Evolutionary conservation across 2,329 filamentous ascomycete genomes (phyloP).

Genomic region (Cordyceps cateniannulata): DNA sequence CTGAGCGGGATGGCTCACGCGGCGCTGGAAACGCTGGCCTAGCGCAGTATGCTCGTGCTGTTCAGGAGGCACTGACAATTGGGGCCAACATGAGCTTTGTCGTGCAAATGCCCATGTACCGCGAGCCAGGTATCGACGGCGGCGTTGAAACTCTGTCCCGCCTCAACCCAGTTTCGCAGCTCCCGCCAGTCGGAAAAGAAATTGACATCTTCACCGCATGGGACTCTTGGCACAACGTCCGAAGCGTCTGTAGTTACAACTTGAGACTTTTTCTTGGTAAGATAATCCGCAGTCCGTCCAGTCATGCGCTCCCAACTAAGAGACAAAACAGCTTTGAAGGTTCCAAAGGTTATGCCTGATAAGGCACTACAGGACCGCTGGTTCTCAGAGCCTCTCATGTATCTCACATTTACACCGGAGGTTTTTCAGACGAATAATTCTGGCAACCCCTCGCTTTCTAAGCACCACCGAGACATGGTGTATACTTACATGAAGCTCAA

Average conservation of each 20-base stretch:
- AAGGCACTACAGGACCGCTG: slow-evolving; percentile 57
- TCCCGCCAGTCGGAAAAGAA: slow-evolving; percentile 21
- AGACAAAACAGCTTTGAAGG: slow-evolving; percentile 40
- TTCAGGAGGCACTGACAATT: slow-evolving; percentile 71
- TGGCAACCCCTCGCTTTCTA: slow-evolving; percentile 56
- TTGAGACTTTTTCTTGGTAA: slow-evolving; percentile 76
- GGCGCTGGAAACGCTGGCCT: slow-evolving; percentile 43
- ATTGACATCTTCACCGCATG: slow-evolving; percentile 70
- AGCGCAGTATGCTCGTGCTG: slow-evolving; percentile 74
- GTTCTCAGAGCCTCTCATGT: slow-evolving; percentile 63
- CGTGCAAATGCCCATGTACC: slow-evolving; percentile 78
- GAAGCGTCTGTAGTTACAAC: slow-evolving; percentile 80
- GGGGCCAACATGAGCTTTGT: slow-evolving; percentile 74
- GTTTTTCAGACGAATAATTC: slow-evolving; percentile 55
- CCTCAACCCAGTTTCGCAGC: slow-evolving; percentile 27
- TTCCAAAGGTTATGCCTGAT: slow-evolving; percentile 54
- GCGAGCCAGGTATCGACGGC: slow-evolving; percentile 56
- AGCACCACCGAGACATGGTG: slow-evolving; percentile 54
- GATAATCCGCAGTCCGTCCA: slow-evolving; percentile 25
- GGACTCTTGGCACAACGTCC: slow-evolving; percentile 90
- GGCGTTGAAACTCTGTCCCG: slow-evolving; percentile 46
- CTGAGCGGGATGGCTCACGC: slow-evolving; percentile 55
- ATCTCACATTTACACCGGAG: slow-evolving; percentile 47
- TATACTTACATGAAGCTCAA: slow-evolving; percentile 59
- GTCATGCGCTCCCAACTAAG: background rate